Evolutionary conservation across 2,329 filamentous ascomycete species (phyloP).

Genomic region (Orbilia quercus): DNA sequence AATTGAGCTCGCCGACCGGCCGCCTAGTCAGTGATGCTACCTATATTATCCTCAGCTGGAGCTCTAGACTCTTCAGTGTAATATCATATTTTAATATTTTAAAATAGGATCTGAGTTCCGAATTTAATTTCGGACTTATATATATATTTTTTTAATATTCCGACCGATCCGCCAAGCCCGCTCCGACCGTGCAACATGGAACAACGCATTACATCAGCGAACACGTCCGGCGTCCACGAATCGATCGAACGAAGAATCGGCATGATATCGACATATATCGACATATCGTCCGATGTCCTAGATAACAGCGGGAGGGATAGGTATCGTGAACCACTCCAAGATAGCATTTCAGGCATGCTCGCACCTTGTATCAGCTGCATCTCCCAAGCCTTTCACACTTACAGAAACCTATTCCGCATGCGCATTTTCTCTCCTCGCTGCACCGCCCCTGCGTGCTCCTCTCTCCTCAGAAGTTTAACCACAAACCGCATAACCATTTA

Average conservation of each 20-base stretch:
- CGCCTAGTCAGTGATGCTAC: slow-evolving; percentile 1
- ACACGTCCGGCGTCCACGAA: not conserved
- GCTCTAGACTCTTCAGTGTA: not conserved
- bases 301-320: no score
- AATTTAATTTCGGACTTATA: slow-evolving; percentile 6
- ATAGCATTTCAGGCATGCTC: not conserved
- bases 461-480: no score
- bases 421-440: not conserved
- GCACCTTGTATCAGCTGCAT: slow-evolving; percentile 11
- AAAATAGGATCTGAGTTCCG: slow-evolving; percentile 9
- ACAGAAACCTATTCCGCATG: not conserved
- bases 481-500: no score
- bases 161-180: slow-evolving; percentile 1
- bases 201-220: slow-evolving; percentile 11
- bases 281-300: no score
- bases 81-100: not conserved
- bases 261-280: no score
- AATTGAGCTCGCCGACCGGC: slow-evolving; percentile 5
- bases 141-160: not conserved
- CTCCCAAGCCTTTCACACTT: not conserved
- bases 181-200: slow-evolving; percentile 1
- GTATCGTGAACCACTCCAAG: not conserved
- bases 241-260: no score
- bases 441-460: slow-evolving; percentile 1
- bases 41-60: not conserved